phyloP scores from a whole-genome alignment of 495 filamentous ascomycete genomes.

The Tuber magnatum region DNA sequence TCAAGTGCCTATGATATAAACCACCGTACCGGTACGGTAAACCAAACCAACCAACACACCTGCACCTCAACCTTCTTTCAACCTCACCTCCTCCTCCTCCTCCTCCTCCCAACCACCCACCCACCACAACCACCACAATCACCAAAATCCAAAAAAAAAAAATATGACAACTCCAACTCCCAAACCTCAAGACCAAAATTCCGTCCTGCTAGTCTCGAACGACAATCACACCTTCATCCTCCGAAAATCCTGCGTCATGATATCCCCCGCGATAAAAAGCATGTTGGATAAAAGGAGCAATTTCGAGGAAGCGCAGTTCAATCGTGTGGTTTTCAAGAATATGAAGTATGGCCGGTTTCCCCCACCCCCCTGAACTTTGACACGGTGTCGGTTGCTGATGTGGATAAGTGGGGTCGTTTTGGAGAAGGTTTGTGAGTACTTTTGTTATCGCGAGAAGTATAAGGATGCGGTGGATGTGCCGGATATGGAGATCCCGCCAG shows the following conservation, averaged over 20 bases:
- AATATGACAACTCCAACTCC: neutral
- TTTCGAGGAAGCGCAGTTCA: constrained; percentile 41
- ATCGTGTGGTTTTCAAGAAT: constrained; percentile 40
- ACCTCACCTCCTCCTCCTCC: neutral
- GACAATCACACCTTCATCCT: constrained; percentile 88
- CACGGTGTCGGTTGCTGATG: too few species aligned
- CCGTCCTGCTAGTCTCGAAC: constrained; percentile 75
- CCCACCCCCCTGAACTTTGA: too few species aligned
- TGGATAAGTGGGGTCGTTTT: constrained; percentile 78
- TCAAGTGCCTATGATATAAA: too few species aligned
- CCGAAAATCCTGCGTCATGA: constrained; percentile 63
- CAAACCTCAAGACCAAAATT: constrained; percentile 47
- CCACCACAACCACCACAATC: neutral
- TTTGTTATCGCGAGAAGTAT: constrained; percentile 81
- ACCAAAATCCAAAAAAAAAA: neutral
- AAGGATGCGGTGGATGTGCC: constrained; percentile 64
- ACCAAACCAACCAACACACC: neutral
- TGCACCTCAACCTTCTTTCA: neutral
- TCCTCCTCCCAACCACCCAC: too few species aligned
- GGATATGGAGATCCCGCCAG: constrained; percentile 78
- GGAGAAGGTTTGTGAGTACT: constrained; percentile 86
- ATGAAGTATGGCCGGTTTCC: constrained; percentile 33
- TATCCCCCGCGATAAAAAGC: constrained; percentile 68
- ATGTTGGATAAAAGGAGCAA: constrained; percentile 77
- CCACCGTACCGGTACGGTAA: too few species aligned